Base-by-base conservation (phyloP, 257 asterid species). In the Cordia subcordata region DNA sequence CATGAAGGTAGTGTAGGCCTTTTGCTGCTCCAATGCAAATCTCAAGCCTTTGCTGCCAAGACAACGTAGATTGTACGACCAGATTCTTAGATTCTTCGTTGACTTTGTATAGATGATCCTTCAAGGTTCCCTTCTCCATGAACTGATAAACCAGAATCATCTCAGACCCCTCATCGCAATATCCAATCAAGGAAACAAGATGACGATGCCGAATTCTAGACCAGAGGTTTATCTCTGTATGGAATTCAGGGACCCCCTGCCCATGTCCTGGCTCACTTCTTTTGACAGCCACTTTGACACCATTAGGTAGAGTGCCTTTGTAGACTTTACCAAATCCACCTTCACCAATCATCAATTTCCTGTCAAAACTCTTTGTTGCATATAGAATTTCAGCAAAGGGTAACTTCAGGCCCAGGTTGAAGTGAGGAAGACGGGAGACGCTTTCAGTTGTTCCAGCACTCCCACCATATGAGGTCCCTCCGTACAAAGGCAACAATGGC, bases 1-100 rank as follows among this genome's bases (percentile, higher is more conserved):
- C 53, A 44, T 58, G 72, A 21, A 58, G 72, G 46, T 66, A 66
- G 60, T 66, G 59, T 37, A 66, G 42, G 16, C 72, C 72, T 18
- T 57, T 58, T 10, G 72, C 72, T 20, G 72, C 72, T 13, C 72
- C 71, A 51, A 66, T 66, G 33, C 72, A 66, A n/a, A 66, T 66
- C 11, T 58, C 65, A 22, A 58, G 60, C 39, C 71, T 66, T 21
- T 66, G 64, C 44, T 38, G 51, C 71, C 71, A 66, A 8, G 71
- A 50, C 38, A 66, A 49, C 15, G 15, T 20, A 52, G 54, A 33
- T 53, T 8, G 59, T 17, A 6, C 4, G 12, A 8, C 8, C 8
- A 8, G 9, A 5, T 39, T 12, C 44, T 39, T 39, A 50, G 22
- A 15, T 4, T 52, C 33, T 16, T 19, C 22, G 17, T 16, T 13